phyloP scores from a whole-genome alignment of 306 rosid species.

The Rubus idaeus region DNA sequence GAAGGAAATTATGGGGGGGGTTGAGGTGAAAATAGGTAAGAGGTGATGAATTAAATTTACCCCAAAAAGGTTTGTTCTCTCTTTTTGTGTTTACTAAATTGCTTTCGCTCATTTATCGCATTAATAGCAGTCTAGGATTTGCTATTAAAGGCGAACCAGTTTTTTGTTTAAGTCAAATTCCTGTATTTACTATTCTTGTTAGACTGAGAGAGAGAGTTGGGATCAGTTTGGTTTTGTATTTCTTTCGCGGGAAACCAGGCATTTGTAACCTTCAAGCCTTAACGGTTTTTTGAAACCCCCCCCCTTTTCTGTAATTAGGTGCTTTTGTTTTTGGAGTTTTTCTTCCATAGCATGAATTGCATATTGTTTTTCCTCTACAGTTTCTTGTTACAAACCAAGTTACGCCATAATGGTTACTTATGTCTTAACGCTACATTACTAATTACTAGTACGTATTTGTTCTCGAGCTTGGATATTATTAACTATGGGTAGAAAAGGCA shows the following conservation, averaged over 20 bases:
- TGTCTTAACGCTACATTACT: background rate
- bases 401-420: background rate
- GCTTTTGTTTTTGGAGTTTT: background rate
- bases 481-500: no score
- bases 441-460: background rate
- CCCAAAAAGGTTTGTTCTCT: constrained; percentile 4
- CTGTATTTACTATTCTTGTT: constrained; percentile 44
- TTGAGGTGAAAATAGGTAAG: constrained; percentile 11
- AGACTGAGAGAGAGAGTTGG: constrained; percentile 1
- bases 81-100: constrained; percentile 13
- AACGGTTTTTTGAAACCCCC: constrained; percentile 22
- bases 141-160: constrained; percentile 14
- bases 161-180: constrained; percentile 22
- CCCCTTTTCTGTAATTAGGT: background rate
- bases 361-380: background rate
- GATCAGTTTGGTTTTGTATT: background rate
- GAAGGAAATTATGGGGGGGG: constrained; percentile 9
- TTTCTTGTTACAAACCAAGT: background rate
- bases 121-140: constrained; percentile 36
- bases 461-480: no score
- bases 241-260: constrained; percentile 17
- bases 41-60: constrained; percentile 27
- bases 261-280: constrained; percentile 8
- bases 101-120: constrained; percentile 35
- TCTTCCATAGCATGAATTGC: background rate